Conservation (phyloP, 2,329 filamentous ascomycete species). For the Aspergillus brasiliensis region DNA sequence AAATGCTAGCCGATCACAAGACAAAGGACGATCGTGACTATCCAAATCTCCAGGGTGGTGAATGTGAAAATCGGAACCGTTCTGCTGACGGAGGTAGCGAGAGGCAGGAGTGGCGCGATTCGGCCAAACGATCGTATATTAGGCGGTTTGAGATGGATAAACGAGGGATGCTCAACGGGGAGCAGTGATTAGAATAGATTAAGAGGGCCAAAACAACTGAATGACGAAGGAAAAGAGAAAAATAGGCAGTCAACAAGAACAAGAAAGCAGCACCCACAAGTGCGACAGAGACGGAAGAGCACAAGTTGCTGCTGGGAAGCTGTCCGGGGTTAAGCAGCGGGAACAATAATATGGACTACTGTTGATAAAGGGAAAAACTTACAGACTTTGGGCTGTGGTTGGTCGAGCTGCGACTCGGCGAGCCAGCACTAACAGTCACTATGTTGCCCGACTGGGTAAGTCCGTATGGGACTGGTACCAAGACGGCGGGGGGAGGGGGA, state of each 20-base stretch:
- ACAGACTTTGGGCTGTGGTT: neutral
- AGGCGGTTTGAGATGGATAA: neutral
- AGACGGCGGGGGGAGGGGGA: neutral
- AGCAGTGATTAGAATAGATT: neutral
- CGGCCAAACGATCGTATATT: conserved; percentile 13
- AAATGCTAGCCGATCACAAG: conserved; percentile 1
- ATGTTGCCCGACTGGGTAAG: conserved; percentile 13
- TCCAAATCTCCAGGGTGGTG: neutral
- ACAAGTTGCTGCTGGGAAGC: neutral
- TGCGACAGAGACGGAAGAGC: neutral
- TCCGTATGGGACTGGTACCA: conserved; percentile 9
- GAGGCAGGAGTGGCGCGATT: conserved; percentile 13
- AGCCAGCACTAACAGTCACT: neutral
- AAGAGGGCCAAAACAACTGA: neutral
- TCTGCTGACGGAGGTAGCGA: conserved; percentile 8
- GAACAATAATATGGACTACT: conserved; percentile 3
- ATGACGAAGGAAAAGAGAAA: neutral
- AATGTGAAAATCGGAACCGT: conserved; percentile 4
- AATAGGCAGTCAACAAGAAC: neutral
- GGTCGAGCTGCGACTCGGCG: neutral
- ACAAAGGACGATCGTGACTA: neutral
- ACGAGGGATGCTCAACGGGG: conserved; percentile 6
- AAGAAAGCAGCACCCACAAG: neutral
- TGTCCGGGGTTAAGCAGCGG: conserved; percentile 3
- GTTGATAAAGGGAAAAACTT: conserved; percentile 6